Conservation (phyloP, 768 basidiomycete species). For the Suillus sp. region DNA sequence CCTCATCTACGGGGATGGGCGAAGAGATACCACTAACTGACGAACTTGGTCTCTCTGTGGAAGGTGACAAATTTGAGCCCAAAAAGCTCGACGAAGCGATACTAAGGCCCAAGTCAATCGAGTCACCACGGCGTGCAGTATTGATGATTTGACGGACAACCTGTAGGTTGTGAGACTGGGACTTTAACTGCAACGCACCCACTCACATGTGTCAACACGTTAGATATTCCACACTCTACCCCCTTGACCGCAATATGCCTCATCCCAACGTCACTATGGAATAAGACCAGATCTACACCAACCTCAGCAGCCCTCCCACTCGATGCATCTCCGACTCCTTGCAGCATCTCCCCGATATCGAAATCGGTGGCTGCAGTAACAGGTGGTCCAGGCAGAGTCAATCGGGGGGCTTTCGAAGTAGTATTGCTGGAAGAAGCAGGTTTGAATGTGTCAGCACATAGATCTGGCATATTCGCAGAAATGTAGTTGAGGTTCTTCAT, state of each 20-base stretch:
- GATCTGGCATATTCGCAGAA: slow-evolving; percentile 74
- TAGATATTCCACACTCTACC: slow-evolving; percentile 82
- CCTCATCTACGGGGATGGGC: slow-evolving; percentile 27
- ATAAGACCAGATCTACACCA: slow-evolving; percentile 89
- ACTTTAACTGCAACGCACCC: slow-evolving; percentile 9
- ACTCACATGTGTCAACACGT: slow-evolving; percentile 83
- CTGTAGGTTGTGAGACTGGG: slow-evolving; percentile 43
- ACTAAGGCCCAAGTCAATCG: slow-evolving; percentile 82
- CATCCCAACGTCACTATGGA: slow-evolving; percentile 86
- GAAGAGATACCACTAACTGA: slow-evolving; percentile 29
- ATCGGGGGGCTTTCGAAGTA: slow-evolving; percentile 2
- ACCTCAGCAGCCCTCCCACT: slow-evolving; percentile 81
- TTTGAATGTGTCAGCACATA: slow-evolving; percentile 22
- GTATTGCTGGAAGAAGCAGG: slow-evolving; percentile 11
- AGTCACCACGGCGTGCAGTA: slow-evolving; percentile 71
- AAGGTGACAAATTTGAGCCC: slow-evolving; percentile 27
- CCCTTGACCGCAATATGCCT: slow-evolving; percentile 85
- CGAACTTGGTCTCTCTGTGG: slow-evolving; percentile 23
- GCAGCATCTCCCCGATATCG: slow-evolving; percentile 89
- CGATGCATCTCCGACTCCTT: slow-evolving; percentile 85
- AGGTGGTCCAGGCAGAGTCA: slow-evolving; percentile 15
- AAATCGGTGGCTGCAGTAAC: slow-evolving; percentile 59
- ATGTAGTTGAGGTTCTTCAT: slow-evolving; percentile 96
- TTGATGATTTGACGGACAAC: slow-evolving; percentile 81
- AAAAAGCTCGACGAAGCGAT: slow-evolving; percentile 41